Evolutionary conservation across 1,139 yeast genomes (phyloP), one percentile per base, ranked within the genome.

Genomic region (Pneumocystis carinii): DNA sequence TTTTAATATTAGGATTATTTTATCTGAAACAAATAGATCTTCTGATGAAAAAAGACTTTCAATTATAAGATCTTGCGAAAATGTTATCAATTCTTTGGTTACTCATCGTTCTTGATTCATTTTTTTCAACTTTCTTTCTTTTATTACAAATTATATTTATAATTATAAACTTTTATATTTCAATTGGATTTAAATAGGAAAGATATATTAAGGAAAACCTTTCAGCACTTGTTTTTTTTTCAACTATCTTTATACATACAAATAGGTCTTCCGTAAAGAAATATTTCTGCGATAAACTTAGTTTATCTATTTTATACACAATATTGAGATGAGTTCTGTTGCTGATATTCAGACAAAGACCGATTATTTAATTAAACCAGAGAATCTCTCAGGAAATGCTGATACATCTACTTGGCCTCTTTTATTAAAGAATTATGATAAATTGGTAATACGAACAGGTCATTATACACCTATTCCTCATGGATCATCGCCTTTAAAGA

Each of bases 381-480:
- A 90, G 76, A 79, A 82, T 69, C 81, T 85, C 67, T 72, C 70
- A 36, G 88, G 95, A 61, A 78, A 90, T 58, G 84, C 84, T 70
- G 94, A 90, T 76, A 86, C 97, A 66, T 85, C 95, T 67, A 87
- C 86, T 70, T 92, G 97, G 98, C 98, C 98, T 61, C 81, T 92
- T 72, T 81, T 92, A 72, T 81, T 92, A 75, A 92, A 92, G 77
- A 86, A 92, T 80, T 92, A 85, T 76, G 97, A 92, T 80, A 87
- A 90, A 78, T 80, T 92, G 67, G 80, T 90, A 69, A 97, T 92
- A 64, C 87, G 98, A 79, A 86, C 95, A 67, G 71, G 69, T 12
- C 71, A 69, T 48, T 69, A 67, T 59, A 69, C 70, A 3, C 70
- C 71, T 7, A 69, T 69, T 59, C 71, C 70, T 24, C 64, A 92